These are phyloP conservation scores for Verticillium zaregamsianum DNA, from an alignment of 2,329 filamentous ascomycete genomes.

Conservation along the genomic window DNA sequence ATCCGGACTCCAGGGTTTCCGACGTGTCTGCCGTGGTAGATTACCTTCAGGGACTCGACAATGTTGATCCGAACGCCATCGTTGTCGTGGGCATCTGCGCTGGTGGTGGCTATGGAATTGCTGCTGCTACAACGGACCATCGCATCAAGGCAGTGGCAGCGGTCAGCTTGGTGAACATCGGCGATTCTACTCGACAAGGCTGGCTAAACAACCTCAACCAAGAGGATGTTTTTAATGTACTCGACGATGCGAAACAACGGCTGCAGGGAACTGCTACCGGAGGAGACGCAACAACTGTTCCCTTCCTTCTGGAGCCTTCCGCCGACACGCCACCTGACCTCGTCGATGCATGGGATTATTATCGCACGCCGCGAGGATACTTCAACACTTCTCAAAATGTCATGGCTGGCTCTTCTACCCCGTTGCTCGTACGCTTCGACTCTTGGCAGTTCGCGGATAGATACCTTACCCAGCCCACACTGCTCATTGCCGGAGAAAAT, in stretches of 20 bases:
- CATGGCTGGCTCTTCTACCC: neutral
- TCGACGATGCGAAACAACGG: constrained; percentile 5
- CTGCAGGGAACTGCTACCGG: constrained; percentile 1
- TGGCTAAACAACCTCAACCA: constrained; percentile 4
- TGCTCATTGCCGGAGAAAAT: constrained; percentile 1
- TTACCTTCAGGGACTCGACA: constrained; percentile 22
- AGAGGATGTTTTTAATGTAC: constrained; percentile 2
- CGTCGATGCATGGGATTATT: constrained; percentile 10
- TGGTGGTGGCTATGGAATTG: constrained; percentile 28
- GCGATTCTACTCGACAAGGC: constrained; percentile 19
- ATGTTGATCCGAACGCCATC: constrained; percentile 28
- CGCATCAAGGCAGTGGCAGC: constrained; percentile 34
- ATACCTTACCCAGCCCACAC: neutral
- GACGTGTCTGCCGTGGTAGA: constrained; percentile 29
- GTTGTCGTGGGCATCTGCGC: constrained; percentile 33
- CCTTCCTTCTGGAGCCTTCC: constrained; percentile 18
- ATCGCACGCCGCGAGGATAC: constrained; percentile 10
- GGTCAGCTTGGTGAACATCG: constrained; percentile 23
- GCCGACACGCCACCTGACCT: constrained; percentile 35
- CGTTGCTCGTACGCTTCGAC: neutral
- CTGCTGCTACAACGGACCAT: constrained; percentile 28
- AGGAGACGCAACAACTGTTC: neutral
- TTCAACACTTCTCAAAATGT: constrained; percentile 4
- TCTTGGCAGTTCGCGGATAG: neutral
- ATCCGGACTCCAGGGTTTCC: constrained; percentile 30